Evolutionary conservation across 371 early-diverging fungal genomes (phyloP).

Genomic region (Mucor saturninus): DNA sequence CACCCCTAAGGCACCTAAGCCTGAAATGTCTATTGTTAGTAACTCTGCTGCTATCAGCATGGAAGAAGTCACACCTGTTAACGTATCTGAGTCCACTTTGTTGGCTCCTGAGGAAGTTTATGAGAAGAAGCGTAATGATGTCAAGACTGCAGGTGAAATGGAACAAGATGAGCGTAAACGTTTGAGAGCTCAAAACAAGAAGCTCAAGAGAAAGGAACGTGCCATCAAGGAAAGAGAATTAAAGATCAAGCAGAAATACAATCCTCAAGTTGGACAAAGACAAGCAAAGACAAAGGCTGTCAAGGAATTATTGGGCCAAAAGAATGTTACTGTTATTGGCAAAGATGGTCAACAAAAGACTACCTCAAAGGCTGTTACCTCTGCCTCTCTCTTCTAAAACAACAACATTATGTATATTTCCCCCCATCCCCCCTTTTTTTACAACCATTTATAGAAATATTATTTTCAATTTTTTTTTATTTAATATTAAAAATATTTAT

Average conservation of each 20-base stretch:
- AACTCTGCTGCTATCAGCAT: constrained; percentile 89
- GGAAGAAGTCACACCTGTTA: constrained; percentile 94
- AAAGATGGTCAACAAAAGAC: constrained; percentile 60
- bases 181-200: constrained; percentile 70
- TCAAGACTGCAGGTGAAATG: constrained; percentile 76
- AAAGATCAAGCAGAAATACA: constrained; percentile 58
- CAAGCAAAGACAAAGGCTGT: constrained; percentile 71
- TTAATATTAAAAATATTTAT: constrained; percentile 3
- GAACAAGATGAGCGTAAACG: constrained; percentile 74
- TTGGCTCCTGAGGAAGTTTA: constrained; percentile 93
- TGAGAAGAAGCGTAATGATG: constrained; percentile 67
- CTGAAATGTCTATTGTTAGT: constrained; percentile 80
- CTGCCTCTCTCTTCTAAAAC: constrained; percentile 35
- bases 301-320: constrained; percentile 70
- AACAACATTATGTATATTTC: constrained; percentile 6
- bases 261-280: constrained; percentile 57
- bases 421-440: neutral
- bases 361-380: constrained; percentile 30
- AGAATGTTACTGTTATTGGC: constrained; percentile 66
- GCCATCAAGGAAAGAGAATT: constrained; percentile 60
- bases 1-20: constrained; percentile 77
- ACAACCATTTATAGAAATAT: neutral
- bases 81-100: constrained; percentile 81
- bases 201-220: constrained; percentile 61
- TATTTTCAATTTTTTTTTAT: constrained; percentile 8